phyloP scores from a whole-genome alignment of 768 basidiomycete species.

The Termitomyces sp. region DNA sequence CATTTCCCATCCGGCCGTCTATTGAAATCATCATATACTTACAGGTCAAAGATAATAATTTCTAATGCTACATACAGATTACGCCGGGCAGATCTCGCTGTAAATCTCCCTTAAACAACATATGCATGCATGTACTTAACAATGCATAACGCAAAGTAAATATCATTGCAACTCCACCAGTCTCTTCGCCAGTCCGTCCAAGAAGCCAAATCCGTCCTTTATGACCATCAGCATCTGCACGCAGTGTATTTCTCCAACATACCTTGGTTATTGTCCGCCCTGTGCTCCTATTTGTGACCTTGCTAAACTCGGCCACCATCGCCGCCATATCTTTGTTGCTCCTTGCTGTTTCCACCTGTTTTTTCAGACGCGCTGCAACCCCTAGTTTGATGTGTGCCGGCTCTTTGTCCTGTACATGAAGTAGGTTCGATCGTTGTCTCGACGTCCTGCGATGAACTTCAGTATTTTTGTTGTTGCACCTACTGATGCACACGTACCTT shows the following conservation, averaged over 20 bases:
- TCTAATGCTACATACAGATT: not conserved
- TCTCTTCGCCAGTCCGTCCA: slow-evolving; percentile 54
- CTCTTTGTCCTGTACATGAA: slow-evolving; percentile 33
- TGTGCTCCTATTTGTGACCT: slow-evolving; percentile 60
- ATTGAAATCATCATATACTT: not conserved
- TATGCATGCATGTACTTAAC: not conserved
- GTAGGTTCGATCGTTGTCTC: slow-evolving; percentile 30
- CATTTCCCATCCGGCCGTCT: too few relatives aligned
- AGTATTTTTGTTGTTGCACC: not conserved
- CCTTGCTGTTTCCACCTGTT: slow-evolving; percentile 44
- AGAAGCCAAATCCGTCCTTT: slow-evolving; percentile 62
- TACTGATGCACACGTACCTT: slow-evolving; percentile 30
- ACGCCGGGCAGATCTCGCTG: slow-evolving; percentile 4
- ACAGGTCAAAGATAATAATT: not conserved
- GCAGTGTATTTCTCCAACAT: slow-evolving; percentile 1
- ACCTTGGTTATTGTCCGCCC: slow-evolving; percentile 73
- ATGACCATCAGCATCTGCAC: not conserved
- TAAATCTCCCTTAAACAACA: slow-evolving; percentile 1
- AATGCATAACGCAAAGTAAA: not conserved
- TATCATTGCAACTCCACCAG: slow-evolving; percentile 34
- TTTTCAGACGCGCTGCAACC: slow-evolving; percentile 50
- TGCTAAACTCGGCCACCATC: slow-evolving; percentile 67
- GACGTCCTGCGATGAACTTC: slow-evolving; percentile 8
- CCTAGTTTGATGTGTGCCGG: slow-evolving; percentile 52
- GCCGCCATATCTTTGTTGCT: slow-evolving; percentile 53